Evolutionary conservation across 352 stramenopile species (phyloP).

Genomic region (Phytopythium helicoides): DNA sequence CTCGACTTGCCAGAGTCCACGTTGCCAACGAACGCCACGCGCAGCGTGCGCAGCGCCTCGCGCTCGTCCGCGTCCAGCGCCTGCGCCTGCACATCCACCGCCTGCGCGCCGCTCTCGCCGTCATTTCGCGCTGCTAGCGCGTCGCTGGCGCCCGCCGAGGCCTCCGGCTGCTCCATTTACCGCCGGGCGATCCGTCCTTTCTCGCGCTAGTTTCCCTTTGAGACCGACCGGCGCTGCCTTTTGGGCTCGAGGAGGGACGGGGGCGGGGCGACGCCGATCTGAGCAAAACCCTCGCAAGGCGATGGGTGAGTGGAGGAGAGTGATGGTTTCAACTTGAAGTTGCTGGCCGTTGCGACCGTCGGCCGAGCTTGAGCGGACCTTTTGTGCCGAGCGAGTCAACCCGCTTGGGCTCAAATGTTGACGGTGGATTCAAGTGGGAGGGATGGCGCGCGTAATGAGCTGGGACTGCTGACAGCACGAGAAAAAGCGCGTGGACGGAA

Average conservation of each 20-base stretch:
- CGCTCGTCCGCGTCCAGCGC: conserved; percentile 19
- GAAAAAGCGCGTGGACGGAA: neutral
- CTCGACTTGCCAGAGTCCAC: conserved; percentile 94
- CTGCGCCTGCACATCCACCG: neutral
- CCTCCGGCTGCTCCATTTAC: too few species aligned
- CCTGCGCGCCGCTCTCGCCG: conserved; percentile 3
- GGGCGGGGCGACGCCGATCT: conserved; percentile 2
- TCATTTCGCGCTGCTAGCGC: neutral
- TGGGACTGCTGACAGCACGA: neutral
- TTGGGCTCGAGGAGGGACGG: conserved; percentile 6
- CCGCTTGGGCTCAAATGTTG: too few species aligned
- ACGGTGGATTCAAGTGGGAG: neutral
- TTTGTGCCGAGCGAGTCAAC: too few species aligned
- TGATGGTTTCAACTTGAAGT: conserved; percentile 36
- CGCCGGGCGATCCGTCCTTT: too few species aligned
- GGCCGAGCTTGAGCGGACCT: neutral
- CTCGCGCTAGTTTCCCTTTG: neutral
- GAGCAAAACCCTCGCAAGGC: conserved; percentile 11
- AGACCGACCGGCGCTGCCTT: neutral
- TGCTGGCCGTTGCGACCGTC: neutral
- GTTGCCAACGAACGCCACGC: conserved; percentile 90
- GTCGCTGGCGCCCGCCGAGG: too few species aligned
- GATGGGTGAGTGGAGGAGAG: conserved; percentile 6
- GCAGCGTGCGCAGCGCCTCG: conserved; percentile 67
- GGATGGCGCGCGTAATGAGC: neutral